Evolutionary conservation across 257 asterid genomes (phyloP).

Genomic region (Nicotiana noctiflora): DNA sequence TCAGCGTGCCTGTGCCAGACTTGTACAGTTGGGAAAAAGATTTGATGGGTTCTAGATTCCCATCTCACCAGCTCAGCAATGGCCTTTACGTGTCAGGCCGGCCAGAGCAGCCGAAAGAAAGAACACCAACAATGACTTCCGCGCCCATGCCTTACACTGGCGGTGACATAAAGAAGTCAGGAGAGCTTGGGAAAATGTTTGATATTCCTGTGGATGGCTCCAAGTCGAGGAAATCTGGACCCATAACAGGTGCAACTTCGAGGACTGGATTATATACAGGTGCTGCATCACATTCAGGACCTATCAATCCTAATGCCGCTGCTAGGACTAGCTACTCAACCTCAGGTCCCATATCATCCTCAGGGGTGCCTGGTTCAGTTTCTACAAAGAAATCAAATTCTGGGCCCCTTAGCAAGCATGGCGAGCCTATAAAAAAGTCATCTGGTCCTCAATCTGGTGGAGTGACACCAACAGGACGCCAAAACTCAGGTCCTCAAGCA

Average conservation of each 20-base stretch:
- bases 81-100: conserved; percentile 89
- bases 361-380: conserved; percentile 48
- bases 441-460: conserved; percentile 92
- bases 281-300: conserved; percentile 74
- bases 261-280: conserved; percentile 59
- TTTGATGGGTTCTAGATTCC: conserved; percentile 87
- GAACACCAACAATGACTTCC: conserved; percentile 63
- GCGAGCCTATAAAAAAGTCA: conserved; percentile 77
- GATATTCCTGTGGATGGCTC: conserved; percentile 76
- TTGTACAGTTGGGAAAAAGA: conserved; percentile 13
- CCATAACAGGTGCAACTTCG: conserved; percentile 48
- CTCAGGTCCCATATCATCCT: conserved; percentile 70
- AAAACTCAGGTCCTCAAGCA: conserved; percentile 75
- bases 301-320: conserved; percentile 47
- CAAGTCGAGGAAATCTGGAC: conserved; percentile 80
- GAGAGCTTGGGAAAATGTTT: conserved; percentile 94
- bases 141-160: conserved; percentile 91
- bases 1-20: conserved; percentile 1
- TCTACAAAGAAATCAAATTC: conserved; percentile 75
- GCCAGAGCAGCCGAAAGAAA: conserved; percentile 85
- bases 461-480: conserved; percentile 59
- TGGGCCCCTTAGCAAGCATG: conserved; percentile 79
- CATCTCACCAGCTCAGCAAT: conserved; percentile 90
- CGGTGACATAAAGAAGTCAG: conserved; percentile 86
- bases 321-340: conserved; percentile 71